These are phyloP conservation scores for Aspergillus sclerotioniger DNA, from an alignment of 495 filamentous ascomycete species.

Conservation along the genomic window DNA sequence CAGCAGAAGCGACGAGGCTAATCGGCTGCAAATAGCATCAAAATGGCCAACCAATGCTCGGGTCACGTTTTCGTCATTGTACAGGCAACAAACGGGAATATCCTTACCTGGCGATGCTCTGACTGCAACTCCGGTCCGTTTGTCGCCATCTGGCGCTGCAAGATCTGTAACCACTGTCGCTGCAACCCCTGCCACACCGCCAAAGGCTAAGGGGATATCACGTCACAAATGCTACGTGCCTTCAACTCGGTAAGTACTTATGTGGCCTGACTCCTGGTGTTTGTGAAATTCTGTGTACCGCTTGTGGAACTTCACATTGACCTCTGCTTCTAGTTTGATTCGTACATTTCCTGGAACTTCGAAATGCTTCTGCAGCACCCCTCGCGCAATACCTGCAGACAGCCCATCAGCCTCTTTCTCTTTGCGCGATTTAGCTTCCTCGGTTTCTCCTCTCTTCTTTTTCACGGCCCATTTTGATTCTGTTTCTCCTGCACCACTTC, in stretches of 20 bases:
- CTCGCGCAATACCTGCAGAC: slow-evolving; percentile 15
- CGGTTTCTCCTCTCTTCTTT: slow-evolving; percentile 6
- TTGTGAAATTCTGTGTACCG: slow-evolving; percentile 1
- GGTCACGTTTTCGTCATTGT: slow-evolving; percentile 47
- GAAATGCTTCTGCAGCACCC: slow-evolving; percentile 12
- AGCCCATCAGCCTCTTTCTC: not conserved
- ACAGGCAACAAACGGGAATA: slow-evolving; percentile 48
- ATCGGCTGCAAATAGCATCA: slow-evolving; percentile 10
- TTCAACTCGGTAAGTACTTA: slow-evolving; percentile 11
- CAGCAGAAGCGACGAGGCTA: not conserved
- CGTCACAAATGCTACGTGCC: slow-evolving; percentile 13
- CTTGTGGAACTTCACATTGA: not conserved
- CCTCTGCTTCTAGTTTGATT: not conserved
- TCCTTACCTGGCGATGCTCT: slow-evolving; percentile 49
- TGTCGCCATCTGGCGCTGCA: slow-evolving; percentile 50
- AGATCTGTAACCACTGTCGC: slow-evolving; percentile 47
- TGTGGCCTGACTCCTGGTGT: not conserved
- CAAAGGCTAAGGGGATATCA: slow-evolving; percentile 37
- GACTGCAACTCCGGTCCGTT: slow-evolving; percentile 52
- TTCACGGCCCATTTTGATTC: slow-evolving; percentile 4
- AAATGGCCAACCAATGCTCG: slow-evolving; percentile 49
- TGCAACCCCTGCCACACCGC: slow-evolving; percentile 47
- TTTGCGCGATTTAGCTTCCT: not conserved
- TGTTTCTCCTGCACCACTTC: not conserved
- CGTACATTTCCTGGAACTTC: slow-evolving; percentile 3